Conservation (phyloP, 768 basidiomycete genomes). For the Kondoa subrosea region DNA sequence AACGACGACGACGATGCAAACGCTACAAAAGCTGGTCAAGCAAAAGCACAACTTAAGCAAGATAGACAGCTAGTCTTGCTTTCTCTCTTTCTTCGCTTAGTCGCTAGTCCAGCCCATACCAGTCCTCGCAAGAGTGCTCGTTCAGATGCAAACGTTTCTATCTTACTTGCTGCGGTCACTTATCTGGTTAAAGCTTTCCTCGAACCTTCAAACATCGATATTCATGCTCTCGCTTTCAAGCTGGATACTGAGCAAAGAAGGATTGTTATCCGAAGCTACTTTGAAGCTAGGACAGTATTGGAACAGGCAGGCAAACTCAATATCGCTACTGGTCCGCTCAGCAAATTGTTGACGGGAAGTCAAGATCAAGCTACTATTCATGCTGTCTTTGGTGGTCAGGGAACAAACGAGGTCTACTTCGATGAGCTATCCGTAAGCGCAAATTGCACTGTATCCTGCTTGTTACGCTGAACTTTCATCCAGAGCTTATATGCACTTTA, state of each 20-base stretch:
- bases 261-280: slow-evolving; percentile 61
- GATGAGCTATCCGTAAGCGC: slow-evolving; percentile 57
- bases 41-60: not conserved
- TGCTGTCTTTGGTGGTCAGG: slow-evolving; percentile 93
- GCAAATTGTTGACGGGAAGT: slow-evolving; percentile 48
- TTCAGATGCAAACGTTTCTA: slow-evolving; percentile 26
- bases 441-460: not conserved
- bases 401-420: slow-evolving; percentile 94
- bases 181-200: slow-evolving; percentile 65
- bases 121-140: not conserved
- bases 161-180: slow-evolving; percentile 57
- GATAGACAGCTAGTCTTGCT: not conserved
- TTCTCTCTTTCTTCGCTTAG: slow-evolving; percentile 1
- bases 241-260: slow-evolving; percentile 56
- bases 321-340: slow-evolving; percentile 42
- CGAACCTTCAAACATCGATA: slow-evolving; percentile 41
- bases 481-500: slow-evolving; percentile 82
- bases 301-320: slow-evolving; percentile 35
- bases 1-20: not conserved
- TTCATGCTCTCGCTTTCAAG: slow-evolving; percentile 57
- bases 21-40: not conserved
- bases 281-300: slow-evolving; percentile 44
- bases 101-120: not conserved
- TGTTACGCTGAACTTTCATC: slow-evolving; percentile 34
- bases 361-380: slow-evolving; percentile 39